Percentiles rank a stretch among this genome's conserved stretches.
These are phyloP conservation scores for Phyllostachys edulis DNA, from an alignment of 176 grass and related monocot species.

Conservation along the genomic window DNA sequence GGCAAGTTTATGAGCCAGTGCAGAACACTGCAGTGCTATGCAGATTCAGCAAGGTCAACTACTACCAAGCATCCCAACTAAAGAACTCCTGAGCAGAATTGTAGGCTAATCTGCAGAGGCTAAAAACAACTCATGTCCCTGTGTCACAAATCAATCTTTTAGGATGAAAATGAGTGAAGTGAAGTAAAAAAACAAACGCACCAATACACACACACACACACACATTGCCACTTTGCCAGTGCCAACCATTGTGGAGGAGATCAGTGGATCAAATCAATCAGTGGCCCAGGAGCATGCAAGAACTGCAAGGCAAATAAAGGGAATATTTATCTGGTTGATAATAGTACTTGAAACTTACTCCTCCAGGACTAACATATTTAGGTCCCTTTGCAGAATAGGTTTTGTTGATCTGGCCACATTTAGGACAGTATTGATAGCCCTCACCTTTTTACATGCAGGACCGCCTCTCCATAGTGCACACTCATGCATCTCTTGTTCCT, in stretches of 20 bases:
- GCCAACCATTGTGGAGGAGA: background rate
- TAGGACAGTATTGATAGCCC: background rate
- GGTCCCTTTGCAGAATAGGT: background rate
- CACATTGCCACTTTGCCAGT: too few relatives aligned
- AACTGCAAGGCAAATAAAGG: background rate
- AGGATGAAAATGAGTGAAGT: background rate
- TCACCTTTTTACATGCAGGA: too few relatives aligned
- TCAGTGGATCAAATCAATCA: background rate
- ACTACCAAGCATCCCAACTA: slow-evolving; percentile 14
- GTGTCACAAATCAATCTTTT: background rate
- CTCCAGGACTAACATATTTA: background rate
- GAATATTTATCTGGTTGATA: background rate
- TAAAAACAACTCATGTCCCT: background rate
- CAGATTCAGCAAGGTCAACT: background rate
- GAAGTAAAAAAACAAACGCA: background rate
- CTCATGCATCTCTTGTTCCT: background rate
- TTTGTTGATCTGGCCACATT: slow-evolving; percentile 12
- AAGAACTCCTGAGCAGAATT: background rate
- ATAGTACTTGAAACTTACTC: background rate
- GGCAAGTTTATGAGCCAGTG: slow-evolving; percentile 18
- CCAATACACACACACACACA: too few relatives aligned
- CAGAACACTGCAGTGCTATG: background rate
- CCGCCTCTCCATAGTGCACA: background rate
- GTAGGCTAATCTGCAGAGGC: background rate
- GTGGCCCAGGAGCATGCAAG: background rate